These are phyloP conservation scores for Leucoagaricus sp. DNA, from an alignment of 1,284 basidiomycete genomes.

Conservation along the genomic window DNA sequence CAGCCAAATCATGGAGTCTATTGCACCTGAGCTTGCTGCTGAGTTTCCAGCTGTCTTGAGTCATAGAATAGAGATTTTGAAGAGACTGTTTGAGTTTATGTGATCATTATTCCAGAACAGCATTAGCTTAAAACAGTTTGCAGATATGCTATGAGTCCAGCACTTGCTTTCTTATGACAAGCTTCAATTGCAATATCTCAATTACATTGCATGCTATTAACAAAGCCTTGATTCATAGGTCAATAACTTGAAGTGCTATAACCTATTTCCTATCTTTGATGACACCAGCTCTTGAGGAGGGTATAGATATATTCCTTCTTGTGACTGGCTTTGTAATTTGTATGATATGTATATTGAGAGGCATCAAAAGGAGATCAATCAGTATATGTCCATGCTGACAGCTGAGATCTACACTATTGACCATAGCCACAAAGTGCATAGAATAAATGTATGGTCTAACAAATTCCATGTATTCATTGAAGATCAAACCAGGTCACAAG, in stretches of 20 bases:
- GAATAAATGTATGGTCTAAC: no score
- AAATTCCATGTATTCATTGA: no score
- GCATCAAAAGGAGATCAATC: slow-evolving; percentile 23
- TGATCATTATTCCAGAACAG: slow-evolving; percentile 25
- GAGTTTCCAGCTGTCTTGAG: slow-evolving; percentile 29
- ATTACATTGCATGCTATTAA: not conserved
- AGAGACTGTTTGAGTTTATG: slow-evolving; percentile 19
- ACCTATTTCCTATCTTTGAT: not conserved
- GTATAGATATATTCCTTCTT: slow-evolving; percentile 26
- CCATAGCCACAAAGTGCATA: slow-evolving; percentile 32
- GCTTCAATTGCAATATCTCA: not conserved
- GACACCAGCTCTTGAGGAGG: slow-evolving; percentile 14
- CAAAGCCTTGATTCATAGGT: not conserved
- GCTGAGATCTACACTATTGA: slow-evolving; percentile 26
- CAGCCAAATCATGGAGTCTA: slow-evolving; percentile 18
- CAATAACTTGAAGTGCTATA: not conserved
- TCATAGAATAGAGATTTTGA: slow-evolving; percentile 18
- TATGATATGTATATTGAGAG: slow-evolving; percentile 29
- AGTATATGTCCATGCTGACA: slow-evolving; percentile 26
- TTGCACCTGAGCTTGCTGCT: slow-evolving; percentile 21
- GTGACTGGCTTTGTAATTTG: slow-evolving; percentile 24
- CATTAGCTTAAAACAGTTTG: no score
- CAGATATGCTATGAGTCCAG: no score
- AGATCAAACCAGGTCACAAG: no score
- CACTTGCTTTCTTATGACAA: not conserved